These are phyloP conservation scores for Tetradesmus obliquus DNA, from an alignment of 139 green algal genomes.

Conservation along the genomic window DNA sequence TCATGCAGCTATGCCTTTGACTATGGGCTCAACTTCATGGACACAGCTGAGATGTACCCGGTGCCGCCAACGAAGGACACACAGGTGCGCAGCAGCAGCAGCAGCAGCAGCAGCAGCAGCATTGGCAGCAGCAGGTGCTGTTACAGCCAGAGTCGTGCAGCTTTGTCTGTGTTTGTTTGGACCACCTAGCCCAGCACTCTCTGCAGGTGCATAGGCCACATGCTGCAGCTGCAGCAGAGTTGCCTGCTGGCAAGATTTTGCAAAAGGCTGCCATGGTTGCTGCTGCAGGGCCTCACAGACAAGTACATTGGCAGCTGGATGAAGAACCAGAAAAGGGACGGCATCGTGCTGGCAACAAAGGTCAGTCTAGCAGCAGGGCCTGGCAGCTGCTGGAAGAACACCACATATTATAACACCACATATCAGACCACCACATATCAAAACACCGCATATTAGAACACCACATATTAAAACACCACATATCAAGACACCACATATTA, in stretches of 20 bases:
- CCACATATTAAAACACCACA: background rate
- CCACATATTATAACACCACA: too few species aligned
- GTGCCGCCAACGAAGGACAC: constrained; percentile 63
- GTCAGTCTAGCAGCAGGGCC: constrained; percentile 52
- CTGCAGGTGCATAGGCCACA: background rate
- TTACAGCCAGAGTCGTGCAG: background rate
- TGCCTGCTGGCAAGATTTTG: background rate
- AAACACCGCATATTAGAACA: too few species aligned
- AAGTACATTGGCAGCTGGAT: constrained; percentile 89
- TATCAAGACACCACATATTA: background rate
- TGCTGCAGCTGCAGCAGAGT: background rate
- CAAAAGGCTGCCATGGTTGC: background rate
- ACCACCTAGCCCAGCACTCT: background rate
- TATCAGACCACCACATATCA: too few species aligned
- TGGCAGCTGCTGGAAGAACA: too few species aligned
- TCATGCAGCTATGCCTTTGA: constrained; percentile 54
- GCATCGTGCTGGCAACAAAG: constrained; percentile 91
- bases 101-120: background rate
- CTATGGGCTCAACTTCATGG: constrained; percentile 91
- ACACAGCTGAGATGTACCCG: constrained; percentile 90
- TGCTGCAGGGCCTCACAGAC: constrained; percentile 81
- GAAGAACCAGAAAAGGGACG: constrained; percentile 70
- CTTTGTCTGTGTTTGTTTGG: background rate
- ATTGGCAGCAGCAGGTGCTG: background rate
- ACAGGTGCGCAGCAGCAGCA: constrained; percentile 2